Evolutionary conservation across 106 monocot genomes (phyloP).

Genomic region (Dioscorea zingiberensis): DNA sequence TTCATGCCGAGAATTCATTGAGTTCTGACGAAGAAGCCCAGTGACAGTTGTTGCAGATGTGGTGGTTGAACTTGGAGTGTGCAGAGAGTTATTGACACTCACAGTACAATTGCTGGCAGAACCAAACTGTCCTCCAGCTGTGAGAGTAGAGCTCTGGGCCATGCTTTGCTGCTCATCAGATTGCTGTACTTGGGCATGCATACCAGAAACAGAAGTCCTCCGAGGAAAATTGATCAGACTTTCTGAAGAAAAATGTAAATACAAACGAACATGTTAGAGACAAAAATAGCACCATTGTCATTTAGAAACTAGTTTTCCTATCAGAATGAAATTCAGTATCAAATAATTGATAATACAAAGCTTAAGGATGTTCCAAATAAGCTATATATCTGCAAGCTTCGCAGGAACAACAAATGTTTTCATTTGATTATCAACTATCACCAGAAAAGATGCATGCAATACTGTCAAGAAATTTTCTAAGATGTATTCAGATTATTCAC

Average conservation of each 20-base stretch:
- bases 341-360: no score
- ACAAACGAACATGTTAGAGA: no score
- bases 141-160: conserved; percentile 28
- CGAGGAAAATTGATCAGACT: conserved; percentile 74
- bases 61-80: conserved; percentile 12
- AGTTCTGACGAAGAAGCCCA: conserved; percentile 35
- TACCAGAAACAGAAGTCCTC: conserved; percentile 36
- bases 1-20: conserved; percentile 54
- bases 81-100: conserved; percentile 37
- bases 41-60: conserved; percentile 6
- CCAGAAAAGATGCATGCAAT: no score
- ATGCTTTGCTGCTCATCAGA: conserved; percentile 38
- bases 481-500: no score
- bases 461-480: no score
- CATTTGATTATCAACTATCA: no score
- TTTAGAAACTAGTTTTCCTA: no score
- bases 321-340: no score
- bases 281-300: background rate
- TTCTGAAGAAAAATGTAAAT: conserved; percentile 24
- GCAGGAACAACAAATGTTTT: no score
- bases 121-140: conserved; percentile 30
- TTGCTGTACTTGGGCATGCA: conserved; percentile 30
- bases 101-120: conserved; percentile 25
- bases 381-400: no score
- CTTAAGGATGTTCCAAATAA: no score